phyloP scores from a whole-genome alignment of 352 stramenopile genomes.

The Globisporangium nodosum region DNA sequence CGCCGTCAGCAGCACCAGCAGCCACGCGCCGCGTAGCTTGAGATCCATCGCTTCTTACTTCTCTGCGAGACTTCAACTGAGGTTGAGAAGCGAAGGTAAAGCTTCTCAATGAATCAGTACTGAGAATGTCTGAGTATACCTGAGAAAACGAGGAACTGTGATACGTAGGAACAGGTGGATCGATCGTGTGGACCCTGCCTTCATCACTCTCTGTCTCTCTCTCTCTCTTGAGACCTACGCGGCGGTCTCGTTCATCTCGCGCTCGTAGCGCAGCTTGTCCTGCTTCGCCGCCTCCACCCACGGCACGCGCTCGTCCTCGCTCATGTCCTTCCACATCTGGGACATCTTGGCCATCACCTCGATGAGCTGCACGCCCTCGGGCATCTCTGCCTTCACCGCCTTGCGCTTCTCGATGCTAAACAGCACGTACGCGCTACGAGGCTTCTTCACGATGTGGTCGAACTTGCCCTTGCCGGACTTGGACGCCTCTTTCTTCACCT shows the following conservation, averaged over 20 bases:
- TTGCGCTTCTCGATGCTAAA: slow-evolving; percentile 59
- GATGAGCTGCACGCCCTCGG: slow-evolving; percentile 38
- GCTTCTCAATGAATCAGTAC: not conserved
- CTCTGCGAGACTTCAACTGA: not conserved
- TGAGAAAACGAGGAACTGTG: no score
- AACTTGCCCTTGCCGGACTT: slow-evolving; percentile 10
- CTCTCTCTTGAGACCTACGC: not conserved
- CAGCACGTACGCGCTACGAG: slow-evolving; percentile 61
- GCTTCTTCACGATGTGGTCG: slow-evolving; percentile 30
- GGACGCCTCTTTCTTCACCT: slow-evolving; percentile 34
- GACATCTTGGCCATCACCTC: slow-evolving; percentile 57
- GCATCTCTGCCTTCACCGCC: slow-evolving; percentile 41
- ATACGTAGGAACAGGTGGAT: no score
- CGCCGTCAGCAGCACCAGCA: not conserved
- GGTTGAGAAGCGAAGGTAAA: not conserved
- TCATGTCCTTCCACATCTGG: slow-evolving; percentile 56
- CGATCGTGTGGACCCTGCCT: no score
- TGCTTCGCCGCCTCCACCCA: slow-evolving; percentile 56
- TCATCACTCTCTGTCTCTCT: no score
- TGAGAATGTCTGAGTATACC: not conserved
- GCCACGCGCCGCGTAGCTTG: no score
- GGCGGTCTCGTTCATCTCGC: slow-evolving; percentile 55
- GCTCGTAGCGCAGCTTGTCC: slow-evolving; percentile 60
- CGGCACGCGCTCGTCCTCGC: slow-evolving; percentile 38
- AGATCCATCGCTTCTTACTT: not conserved